Conservation (phyloP, 2,329 filamentous ascomycete genomes). For the Elsinoe batatas region DNA sequence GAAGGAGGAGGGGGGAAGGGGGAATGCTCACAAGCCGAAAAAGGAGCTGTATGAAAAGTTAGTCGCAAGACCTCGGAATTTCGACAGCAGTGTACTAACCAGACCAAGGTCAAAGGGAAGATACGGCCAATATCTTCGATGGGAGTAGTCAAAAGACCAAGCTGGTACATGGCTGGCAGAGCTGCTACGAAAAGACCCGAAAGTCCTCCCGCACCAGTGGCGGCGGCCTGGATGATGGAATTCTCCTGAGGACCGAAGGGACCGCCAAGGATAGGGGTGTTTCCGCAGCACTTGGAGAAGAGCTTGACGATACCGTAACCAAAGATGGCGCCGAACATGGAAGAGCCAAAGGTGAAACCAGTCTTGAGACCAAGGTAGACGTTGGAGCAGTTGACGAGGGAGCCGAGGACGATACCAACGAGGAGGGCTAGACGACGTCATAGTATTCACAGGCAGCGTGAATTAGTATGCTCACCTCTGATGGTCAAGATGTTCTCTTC, state of each 20-base stretch:
- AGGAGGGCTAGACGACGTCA: constrained; percentile 35
- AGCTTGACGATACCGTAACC: constrained; percentile 50
- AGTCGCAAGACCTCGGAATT: too few species aligned
- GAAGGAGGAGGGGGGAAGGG: too few species aligned
- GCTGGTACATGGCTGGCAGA: constrained; percentile 51
- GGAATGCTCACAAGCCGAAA: too few species aligned
- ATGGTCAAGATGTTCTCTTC: constrained; percentile 2
- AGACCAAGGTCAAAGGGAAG: constrained; percentile 23
- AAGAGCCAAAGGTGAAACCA: constrained; percentile 32
- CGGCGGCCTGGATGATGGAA: constrained; percentile 51
- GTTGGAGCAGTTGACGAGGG: constrained; percentile 52
- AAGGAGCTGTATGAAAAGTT: too few species aligned
- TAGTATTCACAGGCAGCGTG: neutral
- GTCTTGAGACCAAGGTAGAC: constrained; percentile 49
- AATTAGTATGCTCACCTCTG: neutral
- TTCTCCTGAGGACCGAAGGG: constrained; percentile 53
- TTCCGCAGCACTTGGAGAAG: constrained; percentile 37
- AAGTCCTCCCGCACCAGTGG: constrained; percentile 50
- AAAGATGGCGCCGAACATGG: constrained; percentile 40
- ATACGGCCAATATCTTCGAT: constrained; percentile 48
- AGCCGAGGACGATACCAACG: constrained; percentile 47
- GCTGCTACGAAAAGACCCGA: constrained; percentile 50
- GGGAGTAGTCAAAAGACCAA: constrained; percentile 43
- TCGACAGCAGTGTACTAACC: too few species aligned
- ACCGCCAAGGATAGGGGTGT: constrained; percentile 44